Percentiles rank a stretch among this genome's conserved stretches.
Conservation (phyloP, 2,329 filamentous ascomycete species). For the Phyllachora maydis region DNA sequence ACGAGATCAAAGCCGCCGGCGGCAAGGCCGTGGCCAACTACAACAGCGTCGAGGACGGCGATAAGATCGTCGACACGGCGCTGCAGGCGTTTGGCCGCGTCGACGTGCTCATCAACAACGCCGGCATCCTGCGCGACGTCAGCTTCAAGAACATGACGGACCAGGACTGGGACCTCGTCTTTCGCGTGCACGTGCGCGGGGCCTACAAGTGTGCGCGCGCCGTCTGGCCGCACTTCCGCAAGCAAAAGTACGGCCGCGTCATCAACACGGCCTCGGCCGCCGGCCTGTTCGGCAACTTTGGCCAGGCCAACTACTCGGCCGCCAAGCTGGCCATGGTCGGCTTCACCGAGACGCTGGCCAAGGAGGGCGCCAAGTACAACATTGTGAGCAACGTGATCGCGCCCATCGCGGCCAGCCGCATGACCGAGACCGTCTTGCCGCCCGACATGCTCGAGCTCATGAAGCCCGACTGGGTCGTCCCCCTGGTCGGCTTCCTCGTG, state of each 20-base stretch:
- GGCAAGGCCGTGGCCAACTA: constrained; percentile 97
- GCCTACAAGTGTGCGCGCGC: constrained; percentile 90
- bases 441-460: constrained; percentile 73
- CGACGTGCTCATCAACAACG: constrained; percentile 94
- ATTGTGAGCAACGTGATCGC: constrained; percentile 90
- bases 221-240: constrained; percentile 93
- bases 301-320: constrained; percentile 91
- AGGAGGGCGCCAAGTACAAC: constrained; percentile 96
- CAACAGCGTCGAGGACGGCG: constrained; percentile 81
- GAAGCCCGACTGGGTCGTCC: constrained; percentile 89
- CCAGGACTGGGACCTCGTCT: constrained; percentile 87
- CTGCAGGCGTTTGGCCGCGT: constrained; percentile 68
- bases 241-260: constrained; percentile 93
- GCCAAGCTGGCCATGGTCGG: constrained; percentile 91
- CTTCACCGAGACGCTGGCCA: constrained; percentile 93
- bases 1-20: constrained; percentile 69
- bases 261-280: constrained; percentile 97
- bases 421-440: constrained; percentile 91
- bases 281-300: constrained; percentile 87
- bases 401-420: constrained; percentile 82
- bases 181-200: constrained; percentile 79
- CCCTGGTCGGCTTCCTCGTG: constrained; percentile 70
- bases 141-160: constrained; percentile 99
- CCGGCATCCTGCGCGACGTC: constrained; percentile 82
- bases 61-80: constrained; percentile 81